Evolutionary conservation across 2,329 filamentous ascomycete species (phyloP), one percentile per base, ranked within the genome.

Genomic region (Sclerotinia minor): DNA sequence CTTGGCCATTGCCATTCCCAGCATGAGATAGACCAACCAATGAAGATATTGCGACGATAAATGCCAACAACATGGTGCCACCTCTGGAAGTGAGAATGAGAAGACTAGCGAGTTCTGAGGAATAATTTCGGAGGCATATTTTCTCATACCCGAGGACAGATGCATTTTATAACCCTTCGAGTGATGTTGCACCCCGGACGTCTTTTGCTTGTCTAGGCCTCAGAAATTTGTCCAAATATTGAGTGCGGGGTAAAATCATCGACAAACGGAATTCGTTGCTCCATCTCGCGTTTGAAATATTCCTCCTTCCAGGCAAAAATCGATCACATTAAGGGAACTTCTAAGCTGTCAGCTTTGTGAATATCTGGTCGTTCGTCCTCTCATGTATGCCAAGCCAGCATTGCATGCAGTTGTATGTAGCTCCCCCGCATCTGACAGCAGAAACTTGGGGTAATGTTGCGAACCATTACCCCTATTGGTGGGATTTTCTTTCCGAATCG

Each of bases 351-450:
- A n/a, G 44, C 41, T 17, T 29, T 19, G 7, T 47, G n/a, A 55
- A 60, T 17, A 44, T 54, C 9, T 59, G 32, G 32, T 35, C 24
- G 64, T 65, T 44, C 2, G 11, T n/a, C 32, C 32, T 59, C 50
- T 60, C 24, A 50, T 66, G 50, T 41, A 38, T 52, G 53, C 64
- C 53, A 44, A 66, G 64, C 53, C 32, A 35, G 32, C 15, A 44
- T 47, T 45, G 50, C 17, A 66, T 65, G 54, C 21, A 41, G 54
- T 29, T 50, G 9, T 49, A 59, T 65, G 32, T 38, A 50, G 54
- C 54, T 60, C 54, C 54, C 54, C 54, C 64, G 53, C 54, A 60
- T 29, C 32, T 66, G 54, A 60, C 54, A 60, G 7, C 9, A n/a
- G 9, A 41, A 47, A 60, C 41, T 44, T 19, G 32, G 26, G 26